Base-by-base conservation (phyloP, 371 early-diverging fungal species). In the Vittaforma corneae region DNA sequence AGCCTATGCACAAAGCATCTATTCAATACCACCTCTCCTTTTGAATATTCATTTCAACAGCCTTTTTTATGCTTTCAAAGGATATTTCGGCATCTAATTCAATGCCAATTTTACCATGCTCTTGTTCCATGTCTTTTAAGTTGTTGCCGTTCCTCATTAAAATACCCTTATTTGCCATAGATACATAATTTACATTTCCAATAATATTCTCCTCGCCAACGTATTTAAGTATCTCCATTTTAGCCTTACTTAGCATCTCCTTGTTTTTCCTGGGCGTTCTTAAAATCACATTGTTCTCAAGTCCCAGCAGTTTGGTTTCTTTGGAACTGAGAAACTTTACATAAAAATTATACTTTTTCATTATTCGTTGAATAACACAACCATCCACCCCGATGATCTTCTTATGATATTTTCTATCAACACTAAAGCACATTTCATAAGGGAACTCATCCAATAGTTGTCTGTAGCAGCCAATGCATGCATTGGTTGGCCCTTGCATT, bases 291-390 rank as follows among this genome's bases (percentile, higher is more conserved):
- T 78, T 78, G 37, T 67, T 63, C 14, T 34, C 45, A 11, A 33
- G 48, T 16, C 61, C 57, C 1, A 11, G 9, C n/a, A n/a, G n/a
- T n/a, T n/a, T n/a, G 44, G 57, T 35, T 44, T 73, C 73, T 2
- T 52, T 28, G 34, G 65, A 65, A 28, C 67, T 69, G 63, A 75
- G 68, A 72, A 90, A 90, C 75, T 90, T 92, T 60, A 92, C 88
- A 70, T 88, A 90, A 1, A 92, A 91, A 22, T 89, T 90, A 68
- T 85, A 88, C 67, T 87, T 86, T 62, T 89, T 92, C 92, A 92
- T 92, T 71, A 90, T 88, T 46, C 85, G 81, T 67, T 90, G 90
- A 61, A 92, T 90, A 77, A 88, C 88, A 72, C 88, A 90, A 65
- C 92, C 92, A 1, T 88, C 88, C 18, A 86, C 87, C 24, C 92